Evolutionary conservation across 2,329 filamentous ascomycete genomes (phyloP).

Genomic region (Exophiala sp.): DNA sequence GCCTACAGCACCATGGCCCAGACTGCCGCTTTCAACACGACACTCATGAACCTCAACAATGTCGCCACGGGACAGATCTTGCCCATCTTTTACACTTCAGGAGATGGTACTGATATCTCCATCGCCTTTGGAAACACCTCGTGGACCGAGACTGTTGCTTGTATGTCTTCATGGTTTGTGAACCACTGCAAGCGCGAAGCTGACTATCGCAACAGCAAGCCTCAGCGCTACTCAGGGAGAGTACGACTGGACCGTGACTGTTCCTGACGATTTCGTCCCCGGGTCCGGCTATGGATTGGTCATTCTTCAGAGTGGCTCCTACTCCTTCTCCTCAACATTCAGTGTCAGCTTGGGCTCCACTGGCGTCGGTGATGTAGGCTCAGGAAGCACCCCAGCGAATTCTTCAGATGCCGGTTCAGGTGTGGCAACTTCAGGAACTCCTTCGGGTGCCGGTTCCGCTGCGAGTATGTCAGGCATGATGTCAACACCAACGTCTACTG

Average conservation of each 20-base stretch:
- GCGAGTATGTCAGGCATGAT: background rate
- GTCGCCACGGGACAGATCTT: conserved; percentile 21
- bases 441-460: too few relatives aligned
- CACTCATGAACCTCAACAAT: conserved; percentile 15
- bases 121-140: conserved; percentile 22
- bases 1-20: conserved; percentile 19
- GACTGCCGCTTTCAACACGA: conserved; percentile 15
- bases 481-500: background rate
- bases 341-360: background rate
- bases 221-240: conserved; percentile 8
- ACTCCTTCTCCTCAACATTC: conserved; percentile 13
- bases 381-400: background rate
- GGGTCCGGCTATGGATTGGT: conserved; percentile 21
- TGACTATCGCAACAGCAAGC: conserved; percentile 7
- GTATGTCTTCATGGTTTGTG: conserved; percentile 11
- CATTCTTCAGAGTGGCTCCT: conserved; percentile 16
- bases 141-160: conserved; percentile 19
- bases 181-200: background rate
- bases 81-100: conserved; percentile 22
- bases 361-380: background rate
- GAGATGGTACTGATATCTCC: conserved; percentile 18
- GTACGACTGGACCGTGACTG: conserved; percentile 23
- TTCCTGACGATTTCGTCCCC: conserved; percentile 18
- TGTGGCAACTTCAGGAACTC: background rate
- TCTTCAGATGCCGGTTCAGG: background rate